phyloP scores from a whole-genome alignment of 345 rosid species.

The Pistacia vera region DNA sequence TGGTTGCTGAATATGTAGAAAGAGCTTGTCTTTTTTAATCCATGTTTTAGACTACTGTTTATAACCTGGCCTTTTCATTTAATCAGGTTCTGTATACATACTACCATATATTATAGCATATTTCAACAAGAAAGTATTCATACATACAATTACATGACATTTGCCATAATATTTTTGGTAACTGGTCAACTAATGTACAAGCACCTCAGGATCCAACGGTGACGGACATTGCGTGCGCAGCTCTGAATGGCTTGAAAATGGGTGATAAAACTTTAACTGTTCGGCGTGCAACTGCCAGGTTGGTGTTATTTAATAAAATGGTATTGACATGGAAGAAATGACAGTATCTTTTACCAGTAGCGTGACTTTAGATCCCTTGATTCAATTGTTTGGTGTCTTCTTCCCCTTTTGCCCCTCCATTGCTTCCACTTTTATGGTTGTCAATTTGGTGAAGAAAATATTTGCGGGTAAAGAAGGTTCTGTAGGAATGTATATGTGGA shows the following conservation, averaged over 20 bases:
- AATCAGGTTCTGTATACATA: not conserved
- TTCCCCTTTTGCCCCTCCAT: not conserved
- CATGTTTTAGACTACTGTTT: not conserved
- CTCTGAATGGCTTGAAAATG: slow-evolving; percentile 42
- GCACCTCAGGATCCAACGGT: slow-evolving; percentile 29
- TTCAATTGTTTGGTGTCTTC: not conserved
- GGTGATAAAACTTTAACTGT: slow-evolving; percentile 40
- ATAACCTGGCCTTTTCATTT: not conserved
- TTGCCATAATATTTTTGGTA: not conserved
- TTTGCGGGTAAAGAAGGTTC: not conserved
- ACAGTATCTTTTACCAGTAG: not conserved
- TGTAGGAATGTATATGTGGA: not conserved
- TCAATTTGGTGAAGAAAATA: not conserved
- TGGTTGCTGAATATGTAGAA: not conserved
- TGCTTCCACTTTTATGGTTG: slow-evolving; percentile 11
- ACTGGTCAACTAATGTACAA: slow-evolving; percentile 9
- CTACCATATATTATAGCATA: too few species aligned
- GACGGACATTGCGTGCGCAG: slow-evolving; percentile 39
- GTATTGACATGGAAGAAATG: too few species aligned
- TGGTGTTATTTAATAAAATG: slow-evolving; percentile 10
- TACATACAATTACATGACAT: too few species aligned
- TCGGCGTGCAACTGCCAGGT: slow-evolving; percentile 36
- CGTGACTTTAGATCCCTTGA: not conserved
- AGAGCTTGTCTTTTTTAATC: not conserved
- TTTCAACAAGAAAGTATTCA: too few species aligned